A percentile compares a stretch with the other conserved stretches of the same genome.
These are phyloP conservation scores for Xylariales sp. DNA, from an alignment of 2,329 filamentous ascomycete genomes.

Conservation along the genomic window DNA sequence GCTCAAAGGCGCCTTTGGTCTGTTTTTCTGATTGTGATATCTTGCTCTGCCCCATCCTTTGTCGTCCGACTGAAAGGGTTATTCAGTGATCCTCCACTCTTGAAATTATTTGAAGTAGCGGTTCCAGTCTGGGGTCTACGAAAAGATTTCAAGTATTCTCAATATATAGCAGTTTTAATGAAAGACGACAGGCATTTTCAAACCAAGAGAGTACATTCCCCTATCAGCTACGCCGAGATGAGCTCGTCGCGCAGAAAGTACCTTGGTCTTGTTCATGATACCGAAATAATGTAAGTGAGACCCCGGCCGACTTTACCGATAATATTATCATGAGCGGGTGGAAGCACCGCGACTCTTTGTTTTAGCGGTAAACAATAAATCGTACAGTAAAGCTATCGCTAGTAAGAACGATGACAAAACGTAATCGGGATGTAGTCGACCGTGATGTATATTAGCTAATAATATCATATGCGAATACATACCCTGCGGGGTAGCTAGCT, in stretches of 20 bases:
- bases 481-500: slow-evolving; percentile 9
- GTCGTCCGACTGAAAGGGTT: background rate
- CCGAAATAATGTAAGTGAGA: background rate
- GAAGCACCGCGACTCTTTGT: background rate
- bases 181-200: too few species aligned
- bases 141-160: background rate
- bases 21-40: background rate
- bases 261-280: background rate
- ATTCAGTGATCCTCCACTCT: background rate
- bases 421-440: background rate
- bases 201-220: background rate
- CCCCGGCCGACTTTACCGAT: too few species aligned
- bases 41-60: background rate
- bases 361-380: background rate
- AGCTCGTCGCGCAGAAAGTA: background rate
- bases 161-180: background rate
- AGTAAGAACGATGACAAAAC: background rate
- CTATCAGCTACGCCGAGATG: too few species aligned
- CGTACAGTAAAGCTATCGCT: background rate
- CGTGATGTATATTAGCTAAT: background rate
- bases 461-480: background rate
- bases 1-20: background rate
- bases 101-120: background rate
- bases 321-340: background rate
- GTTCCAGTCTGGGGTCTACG: background rate